These are phyloP conservation scores for Penicillium canescens DNA, from an alignment of 495 filamentous ascomycete species.

Conservation along the genomic window DNA sequence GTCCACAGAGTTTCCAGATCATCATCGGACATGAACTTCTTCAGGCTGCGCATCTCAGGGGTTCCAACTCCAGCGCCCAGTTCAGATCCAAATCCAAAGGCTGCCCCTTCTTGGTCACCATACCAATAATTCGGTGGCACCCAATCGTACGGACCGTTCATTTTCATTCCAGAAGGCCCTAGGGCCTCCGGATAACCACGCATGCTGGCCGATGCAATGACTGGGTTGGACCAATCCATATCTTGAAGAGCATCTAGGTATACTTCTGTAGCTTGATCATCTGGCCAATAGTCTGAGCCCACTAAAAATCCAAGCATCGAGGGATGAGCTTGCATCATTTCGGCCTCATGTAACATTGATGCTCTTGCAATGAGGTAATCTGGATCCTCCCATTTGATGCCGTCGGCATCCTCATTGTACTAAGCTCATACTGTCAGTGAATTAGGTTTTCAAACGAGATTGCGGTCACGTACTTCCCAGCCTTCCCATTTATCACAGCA, in stretches of 20 bases:
- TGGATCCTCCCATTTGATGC: constrained; percentile 45
- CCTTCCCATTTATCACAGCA: constrained; percentile 72
- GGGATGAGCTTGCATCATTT: constrained; percentile 59
- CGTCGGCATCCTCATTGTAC: constrained; percentile 56
- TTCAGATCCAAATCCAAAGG: constrained; percentile 65
- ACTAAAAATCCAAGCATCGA: constrained; percentile 57
- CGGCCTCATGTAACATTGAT: constrained; percentile 60
- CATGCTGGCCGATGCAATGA: constrained; percentile 58
- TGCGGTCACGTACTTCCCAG: constrained; percentile 41
- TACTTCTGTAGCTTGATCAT: constrained; percentile 52
- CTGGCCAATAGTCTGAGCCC: constrained; percentile 64
- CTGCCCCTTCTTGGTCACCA: constrained; percentile 50
- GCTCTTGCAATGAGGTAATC: constrained; percentile 57
- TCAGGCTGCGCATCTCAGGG: constrained; percentile 54
- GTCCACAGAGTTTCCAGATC: constrained; percentile 60
- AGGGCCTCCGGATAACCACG: constrained; percentile 52
- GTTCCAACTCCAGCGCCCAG: constrained; percentile 62
- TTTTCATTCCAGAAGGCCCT: constrained; percentile 61
- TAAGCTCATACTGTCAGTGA: constrained; percentile 6
- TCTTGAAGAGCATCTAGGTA: constrained; percentile 50
- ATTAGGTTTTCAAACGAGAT: background rate
- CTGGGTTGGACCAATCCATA: constrained; percentile 57
- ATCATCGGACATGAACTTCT: constrained; percentile 49
- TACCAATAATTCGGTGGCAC: constrained; percentile 67
- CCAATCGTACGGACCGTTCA: constrained; percentile 70